Evolutionary conservation across 2,329 filamentous ascomycete species (phyloP), one percentile per base, ranked within the genome.

Genomic region (Ambrosiella xylebori): DNA sequence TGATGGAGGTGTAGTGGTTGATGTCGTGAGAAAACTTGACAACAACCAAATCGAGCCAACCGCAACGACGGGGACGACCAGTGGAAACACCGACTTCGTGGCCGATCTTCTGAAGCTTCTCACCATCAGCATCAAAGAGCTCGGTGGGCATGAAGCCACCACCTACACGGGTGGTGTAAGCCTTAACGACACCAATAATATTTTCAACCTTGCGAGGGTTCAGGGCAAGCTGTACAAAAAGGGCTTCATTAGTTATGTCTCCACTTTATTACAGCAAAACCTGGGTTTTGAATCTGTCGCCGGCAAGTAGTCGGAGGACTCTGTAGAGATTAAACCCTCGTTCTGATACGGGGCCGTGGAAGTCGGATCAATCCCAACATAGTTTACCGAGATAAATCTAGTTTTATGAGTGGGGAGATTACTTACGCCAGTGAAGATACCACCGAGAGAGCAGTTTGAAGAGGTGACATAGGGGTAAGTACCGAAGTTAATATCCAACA

Each of bases 91-190:
- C 62, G 49, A 62, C 60, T 55, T 74, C 71, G 54, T 70, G 67
- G 15, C 74, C 74, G 59, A 74, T 67, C 57, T 74, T 67, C 64
- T 74, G 71, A 12, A 74, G 66, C 62, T 70, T 71, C 35, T 64
- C 66, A 55, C 72, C 63, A 39, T 51, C 65, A 58, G 71, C 70
- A 44, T 66, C 68, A 2, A 66, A 56, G 38, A 70, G 76, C 66
- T 85, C 81, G 1, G 79, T 82, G 13, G 80, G 79, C 70, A 85
- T 84, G 7, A 78, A 77, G 8, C 81, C 81, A 45, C 72, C 74
- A 56, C 74, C 75, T n/a, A 81, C 78, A 60, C 76, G 72, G 35
- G 81, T 84, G 36, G 80, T 82, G 67, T 82, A 65, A 17, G 64
- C 63, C 67, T 85, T 85, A 19, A 84, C 80, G 12, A 85, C 81